Evolutionary conservation across 208 protist species (phyloP).

Genomic region (Crithidia expoeki): DNA sequence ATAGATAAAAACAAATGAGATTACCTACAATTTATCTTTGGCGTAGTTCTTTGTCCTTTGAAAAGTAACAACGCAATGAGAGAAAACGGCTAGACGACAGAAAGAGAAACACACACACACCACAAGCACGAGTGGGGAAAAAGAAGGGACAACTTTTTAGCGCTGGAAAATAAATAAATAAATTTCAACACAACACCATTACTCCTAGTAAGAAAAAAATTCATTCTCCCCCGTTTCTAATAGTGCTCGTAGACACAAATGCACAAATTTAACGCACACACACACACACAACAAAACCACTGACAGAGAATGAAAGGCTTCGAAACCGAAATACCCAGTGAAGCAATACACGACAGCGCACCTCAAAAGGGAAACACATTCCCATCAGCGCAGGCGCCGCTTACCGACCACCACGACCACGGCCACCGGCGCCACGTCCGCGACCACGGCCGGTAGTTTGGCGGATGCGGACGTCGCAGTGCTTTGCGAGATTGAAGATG

Average conservation of each 20-base stretch:
- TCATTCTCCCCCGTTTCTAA: too few relatives aligned
- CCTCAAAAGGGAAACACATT: neutral
- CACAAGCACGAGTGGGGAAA: neutral
- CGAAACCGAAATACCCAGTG: too few relatives aligned
- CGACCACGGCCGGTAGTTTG: conserved; percentile 50
- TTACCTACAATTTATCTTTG: neutral
- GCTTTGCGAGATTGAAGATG: conserved; percentile 66
- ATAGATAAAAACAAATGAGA: neutral
- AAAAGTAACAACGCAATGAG: too few relatives aligned
- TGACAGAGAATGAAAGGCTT: too few relatives aligned
- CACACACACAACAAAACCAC: too few relatives aligned
- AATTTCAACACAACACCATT: neutral
- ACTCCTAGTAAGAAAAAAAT: too few relatives aligned
- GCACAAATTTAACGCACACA: too few relatives aligned
- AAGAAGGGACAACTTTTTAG: neutral
- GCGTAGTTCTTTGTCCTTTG: neutral
- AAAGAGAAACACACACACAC: neutral
- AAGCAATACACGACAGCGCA: too few relatives aligned
- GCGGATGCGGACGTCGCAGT: conserved; percentile 63
- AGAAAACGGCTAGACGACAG: neutral
- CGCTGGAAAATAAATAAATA: neutral
- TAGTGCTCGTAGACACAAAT: too few relatives aligned
- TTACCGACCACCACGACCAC: conserved; percentile 31
- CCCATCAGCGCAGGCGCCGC: neutral
- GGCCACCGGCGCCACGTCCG: conserved; percentile 9